phyloP scores from a whole-genome alignment of 495 filamentous ascomycete species.

The Bacidia rubella region DNA sequence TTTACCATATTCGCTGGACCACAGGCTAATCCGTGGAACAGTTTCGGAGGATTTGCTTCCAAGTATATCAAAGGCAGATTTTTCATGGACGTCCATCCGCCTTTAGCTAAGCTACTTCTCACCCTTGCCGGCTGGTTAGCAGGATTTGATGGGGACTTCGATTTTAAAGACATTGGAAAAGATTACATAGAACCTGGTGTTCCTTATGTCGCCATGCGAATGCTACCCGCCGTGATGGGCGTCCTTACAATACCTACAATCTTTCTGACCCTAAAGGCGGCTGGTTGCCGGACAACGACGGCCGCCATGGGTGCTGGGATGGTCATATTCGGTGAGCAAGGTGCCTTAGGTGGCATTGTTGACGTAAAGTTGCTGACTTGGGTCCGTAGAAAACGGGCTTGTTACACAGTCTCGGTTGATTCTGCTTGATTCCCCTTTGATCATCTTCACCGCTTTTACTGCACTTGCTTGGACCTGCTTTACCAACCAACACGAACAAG shows the following conservation, averaged over 20 bases:
- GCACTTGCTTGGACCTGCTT: conserved; percentile 84
- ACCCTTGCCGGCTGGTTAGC: conserved; percentile 91
- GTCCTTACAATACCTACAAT: conserved; percentile 78
- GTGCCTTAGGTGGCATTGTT: conserved; percentile 11
- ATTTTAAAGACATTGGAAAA: conserved; percentile 99
- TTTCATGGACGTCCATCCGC: conserved; percentile 99
- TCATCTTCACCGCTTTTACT: conserved; percentile 88
- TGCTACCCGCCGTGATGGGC: conserved; percentile 81
- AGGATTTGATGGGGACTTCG: conserved; percentile 88
- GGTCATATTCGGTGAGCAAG: conserved; percentile 69
- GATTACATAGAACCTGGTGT: conserved; percentile 91
- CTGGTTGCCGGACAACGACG: conserved; percentile 74
- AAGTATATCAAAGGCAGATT: conserved; percentile 98
- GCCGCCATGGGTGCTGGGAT: conserved; percentile 69
- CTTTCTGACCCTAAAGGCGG: conserved; percentile 86
- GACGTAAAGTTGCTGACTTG: conserved; percentile 3
- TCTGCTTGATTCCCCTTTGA: conserved; percentile 85
- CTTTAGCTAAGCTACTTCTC: conserved; percentile 90
- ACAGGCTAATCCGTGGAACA: conserved; percentile 24
- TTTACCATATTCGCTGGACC: neutral
- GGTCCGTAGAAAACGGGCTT: conserved; percentile 68
- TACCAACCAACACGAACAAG: conserved; percentile 91
- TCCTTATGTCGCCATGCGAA: conserved; percentile 93
- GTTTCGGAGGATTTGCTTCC: conserved; percentile 92
- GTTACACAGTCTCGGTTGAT: conserved; percentile 91